Evolutionary conservation across 208 protist genomes (phyloP), one percentile per base, ranked within the genome.

Genomic region (Leishmania guyanensis): DNA sequence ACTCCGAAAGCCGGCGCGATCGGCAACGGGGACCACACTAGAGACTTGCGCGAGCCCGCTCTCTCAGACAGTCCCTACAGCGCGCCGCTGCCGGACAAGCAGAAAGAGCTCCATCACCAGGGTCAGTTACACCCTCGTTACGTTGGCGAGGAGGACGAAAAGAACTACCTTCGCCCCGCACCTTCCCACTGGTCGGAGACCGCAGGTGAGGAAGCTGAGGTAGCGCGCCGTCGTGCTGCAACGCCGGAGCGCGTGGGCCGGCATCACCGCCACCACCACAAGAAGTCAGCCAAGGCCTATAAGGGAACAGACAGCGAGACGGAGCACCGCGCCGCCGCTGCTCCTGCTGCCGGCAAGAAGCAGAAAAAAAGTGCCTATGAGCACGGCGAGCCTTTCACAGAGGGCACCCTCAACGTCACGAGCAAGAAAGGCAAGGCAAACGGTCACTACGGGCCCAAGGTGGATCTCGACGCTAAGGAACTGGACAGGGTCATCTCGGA

Each of bases 1-100:
- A 92, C 82, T 4, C 87, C 92, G 6, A 90, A 87, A 48, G 90
- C 92, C 0, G 88, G 90, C 50, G 78, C 69, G 36, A 88, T 81
- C 80, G 56, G 71, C 36, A 79, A 81, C 46, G 69, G 66, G 20
- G 83, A 89, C 70, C 76, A 87, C 75, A 81, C 78, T 68, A 77
- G 70, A 51, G 82, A 86, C 60, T 81, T 82, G 29, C 68, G 79
- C 79, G 84, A 80, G 26, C 54, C 75, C 33, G 71, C 60, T 10
- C 71, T 48, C 5, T 62, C 56, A 22, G 78, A 83, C 73, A 78
- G 70, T 68, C 80, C 72, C n/a, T 58, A 69, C 62, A 53, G 33
- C n/a, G 60, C 79, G 17, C 71, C 12, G 65, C 51, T 68, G 48
- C 58, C 56, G 50, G 78, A 26, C 26, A 84, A 46, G 36, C 26